Evolutionary conservation across 2,329 filamentous ascomycete species (phyloP).

Genomic region (Apiospora kogelbergensis): DNA sequence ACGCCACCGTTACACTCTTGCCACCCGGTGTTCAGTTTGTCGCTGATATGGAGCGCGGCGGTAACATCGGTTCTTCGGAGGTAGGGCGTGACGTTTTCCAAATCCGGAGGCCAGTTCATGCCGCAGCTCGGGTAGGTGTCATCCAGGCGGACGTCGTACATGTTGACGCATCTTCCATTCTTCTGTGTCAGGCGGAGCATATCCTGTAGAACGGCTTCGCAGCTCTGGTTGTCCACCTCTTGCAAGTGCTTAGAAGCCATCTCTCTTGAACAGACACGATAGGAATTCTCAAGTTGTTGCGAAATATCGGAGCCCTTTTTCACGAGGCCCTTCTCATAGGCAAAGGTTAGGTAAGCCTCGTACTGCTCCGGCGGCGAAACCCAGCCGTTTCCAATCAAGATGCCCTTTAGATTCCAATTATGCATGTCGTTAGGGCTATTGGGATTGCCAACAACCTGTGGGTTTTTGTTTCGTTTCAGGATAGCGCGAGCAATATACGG

Average conservation of each 20-base stretch:
- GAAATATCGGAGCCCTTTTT: slow-evolving; percentile 64
- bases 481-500: slow-evolving; percentile 95
- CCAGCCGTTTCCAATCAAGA: slow-evolving; percentile 98
- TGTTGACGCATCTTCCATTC: slow-evolving; percentile 73
- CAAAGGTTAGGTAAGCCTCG: slow-evolving; percentile 78
- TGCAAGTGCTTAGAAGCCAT: slow-evolving; percentile 51
- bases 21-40: slow-evolving; percentile 85
- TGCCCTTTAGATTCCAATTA: slow-evolving; percentile 77
- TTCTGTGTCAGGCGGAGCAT: slow-evolving; percentile 67
- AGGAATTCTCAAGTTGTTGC: slow-evolving; percentile 65
- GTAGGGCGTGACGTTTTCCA: slow-evolving; percentile 76
- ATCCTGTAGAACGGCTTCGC: slow-evolving; percentile 74
- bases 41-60: slow-evolving; percentile 77
- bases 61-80: slow-evolving; percentile 79
- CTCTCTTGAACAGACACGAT: slow-evolving; percentile 67
- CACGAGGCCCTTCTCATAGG: slow-evolving; percentile 74
- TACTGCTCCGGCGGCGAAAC: slow-evolving; percentile 91
- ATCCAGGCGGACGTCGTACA: slow-evolving; percentile 91
- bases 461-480: slow-evolving; percentile 77
- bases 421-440: slow-evolving; percentile 20
- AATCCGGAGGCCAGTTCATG: slow-evolving; percentile 96
- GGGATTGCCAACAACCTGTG: slow-evolving; percentile 31
- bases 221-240: slow-evolving; percentile 66
- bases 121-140: slow-evolving; percentile 84
- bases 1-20: slow-evolving; percentile 84